Conservation (phyloP, 225 moss, liverwort and hornwort genomes). For the Ulota crispa region DNA sequence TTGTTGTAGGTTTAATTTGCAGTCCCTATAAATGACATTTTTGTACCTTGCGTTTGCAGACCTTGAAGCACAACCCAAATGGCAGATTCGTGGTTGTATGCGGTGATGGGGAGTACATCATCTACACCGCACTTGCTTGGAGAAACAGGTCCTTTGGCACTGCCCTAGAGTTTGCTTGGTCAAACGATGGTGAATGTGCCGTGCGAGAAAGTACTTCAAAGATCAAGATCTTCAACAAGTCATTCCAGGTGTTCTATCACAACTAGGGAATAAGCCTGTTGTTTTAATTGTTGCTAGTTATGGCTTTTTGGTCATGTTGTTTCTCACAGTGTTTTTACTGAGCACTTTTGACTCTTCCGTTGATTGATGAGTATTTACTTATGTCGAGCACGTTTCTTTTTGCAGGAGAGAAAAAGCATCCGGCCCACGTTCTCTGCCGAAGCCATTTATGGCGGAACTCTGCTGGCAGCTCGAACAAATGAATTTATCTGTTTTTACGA, state of each 20-base stretch:
- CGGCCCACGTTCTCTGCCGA: constrained; percentile 84
- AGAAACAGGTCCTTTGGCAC: constrained; percentile 95
- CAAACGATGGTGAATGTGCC: constrained; percentile 88
- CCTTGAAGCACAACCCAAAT: constrained; percentile 92
- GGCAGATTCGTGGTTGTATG: constrained; percentile 94
- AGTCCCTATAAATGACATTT: neutral
- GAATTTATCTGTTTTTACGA: constrained; percentile 91
- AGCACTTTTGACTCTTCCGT: neutral
- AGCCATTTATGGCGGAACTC: constrained; percentile 74
- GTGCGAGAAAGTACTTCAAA: constrained; percentile 93
- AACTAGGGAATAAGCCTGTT: neutral
- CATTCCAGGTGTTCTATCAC: constrained; percentile 66
- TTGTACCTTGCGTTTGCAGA: constrained; percentile 42
- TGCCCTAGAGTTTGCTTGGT: constrained; percentile 84
- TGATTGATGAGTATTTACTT: neutral
- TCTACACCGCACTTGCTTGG: constrained; percentile 95
- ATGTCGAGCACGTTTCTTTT: neutral
- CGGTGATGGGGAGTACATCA: constrained; percentile 95
- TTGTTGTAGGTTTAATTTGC: neutral
- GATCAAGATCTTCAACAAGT: constrained; percentile 88
- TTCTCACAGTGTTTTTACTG: neutral
- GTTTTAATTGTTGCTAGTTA: neutral
- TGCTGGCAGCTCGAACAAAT: constrained; percentile 79
- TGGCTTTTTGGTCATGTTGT: neutral
- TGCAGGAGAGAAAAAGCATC: constrained; percentile 85